Evolutionary conservation across 2,329 filamentous ascomycete species (phyloP), one percentile per base, ranked within the genome.

Genomic region (Geosmithia flava): DNA sequence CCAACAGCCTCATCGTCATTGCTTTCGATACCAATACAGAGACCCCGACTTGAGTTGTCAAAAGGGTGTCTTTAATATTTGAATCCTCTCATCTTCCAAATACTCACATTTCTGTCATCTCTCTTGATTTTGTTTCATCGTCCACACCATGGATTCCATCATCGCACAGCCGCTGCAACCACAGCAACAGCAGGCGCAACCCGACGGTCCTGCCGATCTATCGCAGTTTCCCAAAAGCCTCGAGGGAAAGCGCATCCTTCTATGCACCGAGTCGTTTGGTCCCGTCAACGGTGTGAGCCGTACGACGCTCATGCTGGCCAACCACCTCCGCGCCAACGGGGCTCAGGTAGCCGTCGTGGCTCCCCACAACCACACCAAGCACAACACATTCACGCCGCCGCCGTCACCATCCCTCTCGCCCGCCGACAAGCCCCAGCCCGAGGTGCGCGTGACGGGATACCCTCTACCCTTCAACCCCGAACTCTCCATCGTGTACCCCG

Each of bases 251-350:
- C 75, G 74, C 52, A 71, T 86, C 51, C 64, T 86, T 7, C 71
- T 86, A 7, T 83, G 81, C 52, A 85, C 81, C 15, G 83, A 86
- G 59, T 85, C 81, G 1, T 81, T 85, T 50, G 82, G 81, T 3
- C 82, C 82, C 0, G 79, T 86, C 58, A 86, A 86, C 57, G 82
- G 83, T n/a, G 82, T 86, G 44, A 83, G 78, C 56, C 72, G 81
- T 51, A 86, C 82, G 4, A 86, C 83, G 0, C 67, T 81, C 54
- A 84, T 80, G 68, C 71, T 86, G 47, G 78, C 86, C 48, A 76
- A 80, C 58, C 82, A 85, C 53, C 67, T 86, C 19, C 74, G 80
- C 49, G 66, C 66, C n/a, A 67, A 85, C 54, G 81, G 79, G 19
- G 80, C 75, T 11, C 70, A 80, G 17, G 75, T 86, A 46, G 78